Evolutionary conservation across 2,329 filamentous ascomycete species (phyloP), one percentile per base, ranked within the genome.

Genomic region (Chaetomium sp.): DNA sequence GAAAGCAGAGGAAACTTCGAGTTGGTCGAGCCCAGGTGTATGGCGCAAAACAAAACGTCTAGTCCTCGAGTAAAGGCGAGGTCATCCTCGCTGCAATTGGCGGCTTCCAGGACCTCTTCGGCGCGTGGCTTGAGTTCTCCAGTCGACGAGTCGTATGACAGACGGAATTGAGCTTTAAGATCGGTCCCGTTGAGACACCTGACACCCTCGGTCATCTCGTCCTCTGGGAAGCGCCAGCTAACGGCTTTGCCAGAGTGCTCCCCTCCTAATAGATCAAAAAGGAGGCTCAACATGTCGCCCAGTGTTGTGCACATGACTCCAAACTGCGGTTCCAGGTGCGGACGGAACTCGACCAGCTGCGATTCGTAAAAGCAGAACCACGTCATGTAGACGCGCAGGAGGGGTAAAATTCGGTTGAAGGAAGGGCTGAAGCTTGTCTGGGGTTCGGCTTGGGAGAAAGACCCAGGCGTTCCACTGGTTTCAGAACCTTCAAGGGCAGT

Each of bases 141-240:
- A 1, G 55, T 62, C 5, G 63, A 58, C 5, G 62, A 56, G 27
- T 64, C 58, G 50, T 68, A 70, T 54, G 70, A 72, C 12, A 73
- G 68, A 53, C 71, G 69, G 54, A 75, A 78, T 33, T 68, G 68
- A 42, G 68, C 61, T 1, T 73, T 72, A 4, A 78, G 65, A 8
- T 64, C 57, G 1, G 70, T 65, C 19, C 70, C 68, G 44, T 70
- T 70, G 14, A 80, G 66, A 3, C 76, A 72, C 12, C 70, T 68
- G 35, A 79, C 64, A 4, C 78, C 77, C 10, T 74, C 66, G 12
- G 73, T 69, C 56, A 76, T 70, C 55, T 76, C 61, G 55, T 83
- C 80, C 63, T 83, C 80, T 0, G 70, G 62, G 1, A 83, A 71
- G 19, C 82, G 68, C 64, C 81, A 82, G 11, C 72, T 72, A 44